phyloP scores from a whole-genome alignment of 2,329 filamentous ascomycete genomes.

The Fusarium compactum region DNA sequence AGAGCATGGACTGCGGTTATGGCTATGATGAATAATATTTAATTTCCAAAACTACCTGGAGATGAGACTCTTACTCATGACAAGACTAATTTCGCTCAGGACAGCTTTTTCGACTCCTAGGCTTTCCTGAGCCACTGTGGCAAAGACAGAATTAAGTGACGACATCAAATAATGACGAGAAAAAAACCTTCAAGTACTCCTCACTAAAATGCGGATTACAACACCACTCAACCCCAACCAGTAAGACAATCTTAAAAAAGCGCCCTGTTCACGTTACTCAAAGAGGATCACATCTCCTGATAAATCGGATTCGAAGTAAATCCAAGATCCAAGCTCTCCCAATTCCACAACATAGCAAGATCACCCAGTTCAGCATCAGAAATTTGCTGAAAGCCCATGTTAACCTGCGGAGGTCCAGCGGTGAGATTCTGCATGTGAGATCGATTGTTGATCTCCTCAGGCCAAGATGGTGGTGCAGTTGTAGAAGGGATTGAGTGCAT shows the following conservation, averaged over 20 bases:
- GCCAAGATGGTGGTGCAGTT: background rate
- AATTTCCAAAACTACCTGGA: background rate
- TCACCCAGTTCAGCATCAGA: slow-evolving; percentile 24
- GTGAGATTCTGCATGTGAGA: background rate
- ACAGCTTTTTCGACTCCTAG: no score
- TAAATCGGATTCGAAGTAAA: slow-evolving; percentile 28
- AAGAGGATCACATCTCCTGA: background rate
- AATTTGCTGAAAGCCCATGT: slow-evolving; percentile 19
- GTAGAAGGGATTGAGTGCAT: background rate
- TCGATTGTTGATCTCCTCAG: background rate
- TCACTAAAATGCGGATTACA: background rate
- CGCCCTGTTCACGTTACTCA: background rate
- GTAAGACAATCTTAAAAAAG: background rate
- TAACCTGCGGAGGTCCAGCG: background rate
- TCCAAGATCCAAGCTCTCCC: slow-evolving; percentile 22
- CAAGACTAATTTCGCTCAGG: no score
- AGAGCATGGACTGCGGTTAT: background rate
- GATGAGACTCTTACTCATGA: background rate
- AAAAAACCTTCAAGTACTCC: background rate
- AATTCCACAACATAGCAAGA: slow-evolving; percentile 30
- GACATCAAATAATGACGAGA: background rate
- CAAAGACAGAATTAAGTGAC: background rate
- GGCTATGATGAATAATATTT: background rate
- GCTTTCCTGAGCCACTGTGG: background rate
- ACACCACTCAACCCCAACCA: background rate